Evolutionary conservation across 495 filamentous ascomycete species (phyloP).

Genomic region (Tetracladium marchalianum): DNA sequence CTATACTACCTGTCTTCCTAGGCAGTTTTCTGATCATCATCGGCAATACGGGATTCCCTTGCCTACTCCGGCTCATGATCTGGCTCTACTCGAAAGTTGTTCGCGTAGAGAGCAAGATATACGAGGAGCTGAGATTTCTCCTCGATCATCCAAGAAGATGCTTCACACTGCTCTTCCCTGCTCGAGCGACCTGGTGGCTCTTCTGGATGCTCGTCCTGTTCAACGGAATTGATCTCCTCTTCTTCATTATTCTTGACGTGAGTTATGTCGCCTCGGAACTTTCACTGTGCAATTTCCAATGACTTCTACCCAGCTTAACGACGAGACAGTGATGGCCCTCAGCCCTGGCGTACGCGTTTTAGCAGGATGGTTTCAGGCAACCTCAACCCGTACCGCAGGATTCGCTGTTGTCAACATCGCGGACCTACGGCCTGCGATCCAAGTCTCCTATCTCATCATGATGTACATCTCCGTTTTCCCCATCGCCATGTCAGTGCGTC

Average conservation of each 20-base stretch:
- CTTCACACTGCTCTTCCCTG: conserved; percentile 87
- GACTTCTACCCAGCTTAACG: conserved; percentile 46
- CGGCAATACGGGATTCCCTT: conserved; percentile 90
- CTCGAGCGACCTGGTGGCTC: conserved; percentile 89
- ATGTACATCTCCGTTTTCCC: conserved; percentile 99
- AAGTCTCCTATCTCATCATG: conserved; percentile 94
- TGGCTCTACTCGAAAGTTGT: conserved; percentile 58
- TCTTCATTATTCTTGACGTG: conserved; percentile 86
- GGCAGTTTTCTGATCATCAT: conserved; percentile 77
- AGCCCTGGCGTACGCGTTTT: conserved; percentile 67
- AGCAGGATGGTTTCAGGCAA: conserved; percentile 80
- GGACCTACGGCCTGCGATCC: conserved; percentile 76
- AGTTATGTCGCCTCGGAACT: too few relatives aligned
- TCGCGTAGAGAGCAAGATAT: conserved; percentile 52
- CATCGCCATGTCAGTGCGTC: conserved; percentile 85
- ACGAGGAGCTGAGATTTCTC: conserved; percentile 83
- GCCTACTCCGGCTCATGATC: conserved; percentile 84
- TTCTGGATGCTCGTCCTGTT: conserved; percentile 75
- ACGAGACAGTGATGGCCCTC: conserved; percentile 56
- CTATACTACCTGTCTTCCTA: conserved; percentile 63
- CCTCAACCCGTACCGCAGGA: conserved; percentile 78
- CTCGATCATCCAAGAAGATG: conserved; percentile 91
- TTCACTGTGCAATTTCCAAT: too few relatives aligned
- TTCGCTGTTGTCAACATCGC: conserved; percentile 72
- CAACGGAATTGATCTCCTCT: conserved; percentile 74